Evolutionary conservation across 176 grass and related monocot species (phyloP), one percentile per base, ranked within the genome.

Genomic region (Musa itinerans): DNA sequence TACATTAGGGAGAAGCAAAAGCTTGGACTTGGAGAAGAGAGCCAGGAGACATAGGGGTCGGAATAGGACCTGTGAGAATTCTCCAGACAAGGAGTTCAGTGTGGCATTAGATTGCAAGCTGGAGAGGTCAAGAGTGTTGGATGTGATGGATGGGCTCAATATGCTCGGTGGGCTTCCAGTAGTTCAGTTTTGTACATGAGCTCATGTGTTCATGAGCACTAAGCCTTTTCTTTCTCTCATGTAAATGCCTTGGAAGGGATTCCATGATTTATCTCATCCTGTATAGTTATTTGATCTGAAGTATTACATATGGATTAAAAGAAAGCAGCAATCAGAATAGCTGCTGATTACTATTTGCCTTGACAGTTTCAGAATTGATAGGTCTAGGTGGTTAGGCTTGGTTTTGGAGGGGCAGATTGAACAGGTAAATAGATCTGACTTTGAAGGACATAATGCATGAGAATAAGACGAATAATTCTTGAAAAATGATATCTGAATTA

Each of bases 61-160:
- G 12, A 94, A 82, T 78, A 86, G 82, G 75, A 98, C 90, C 75
- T 87, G 79, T 0, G 95, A 86, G 27, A 94, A 70, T 83, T 98
- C 95, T 54, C 90, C 95, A 6, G 81, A 74, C 19, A 89, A 77
- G 72, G 88, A 89, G 14, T 72, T 84, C 13, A 70, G 65, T 0
- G 56, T 72, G 54, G 48, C 27, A 2, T 68, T 69, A 16, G 24
- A 71, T 34, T 77, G 27, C 26, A 75, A 71, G 1, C 63, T 69
- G 14, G 90, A 87, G 83, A 88, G 58, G 49, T 63, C 50, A 2
- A 89, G 80, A 65, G 78, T 91, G 50, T 83, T 98, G 74, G 95
- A 98, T 86, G 84, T 94, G 74, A 91, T 98, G 49, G 95, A 98
- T 73, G 95, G 95, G 20, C 82, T 98, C 74, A 84, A 85, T 74